Evolutionary conservation across 495 filamentous ascomycete genomes (phyloP).

Genomic region (Collariella sp.): DNA sequence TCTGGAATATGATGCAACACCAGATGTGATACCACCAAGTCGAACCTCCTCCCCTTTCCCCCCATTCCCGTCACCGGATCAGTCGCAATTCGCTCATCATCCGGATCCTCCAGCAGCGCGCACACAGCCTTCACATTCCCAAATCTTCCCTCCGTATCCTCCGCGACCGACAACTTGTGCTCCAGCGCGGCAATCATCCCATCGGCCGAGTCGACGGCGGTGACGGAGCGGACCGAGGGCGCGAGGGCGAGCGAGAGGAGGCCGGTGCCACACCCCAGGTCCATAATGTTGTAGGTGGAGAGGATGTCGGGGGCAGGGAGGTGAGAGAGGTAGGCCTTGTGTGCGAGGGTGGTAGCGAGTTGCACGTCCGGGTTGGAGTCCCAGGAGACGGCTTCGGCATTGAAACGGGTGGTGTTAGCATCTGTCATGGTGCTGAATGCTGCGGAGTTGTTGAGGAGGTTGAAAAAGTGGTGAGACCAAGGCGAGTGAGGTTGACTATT

Average conservation of each 20-base stretch:
- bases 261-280: constrained; percentile 52
- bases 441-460: background rate
- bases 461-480: background rate
- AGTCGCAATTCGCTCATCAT: constrained; percentile 20
- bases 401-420: constrained; percentile 30
- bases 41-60: constrained; percentile 25
- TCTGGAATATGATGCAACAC: constrained; percentile 48
- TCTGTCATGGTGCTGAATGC: constrained; percentile 3
- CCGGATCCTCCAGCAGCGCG: constrained; percentile 10
- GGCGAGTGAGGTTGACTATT: background rate
- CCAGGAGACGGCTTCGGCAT: constrained; percentile 33
- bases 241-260: constrained; percentile 43
- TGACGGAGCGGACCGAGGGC: constrained; percentile 32
- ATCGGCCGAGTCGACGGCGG: constrained; percentile 42
- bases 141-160: background rate
- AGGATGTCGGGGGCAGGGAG: constrained; percentile 8
- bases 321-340: constrained; percentile 24
- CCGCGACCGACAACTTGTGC: constrained; percentile 24
- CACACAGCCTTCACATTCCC: constrained; percentile 17
- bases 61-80: constrained; percentile 6
- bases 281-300: constrained; percentile 36
- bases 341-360: constrained; percentile 25
- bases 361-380: constrained; percentile 32
- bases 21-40: constrained; percentile 43
- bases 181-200: constrained; percentile 47